phyloP scores from a whole-genome alignment of 176 grass and related monocot species.

The Oryza coarctata region DNA sequence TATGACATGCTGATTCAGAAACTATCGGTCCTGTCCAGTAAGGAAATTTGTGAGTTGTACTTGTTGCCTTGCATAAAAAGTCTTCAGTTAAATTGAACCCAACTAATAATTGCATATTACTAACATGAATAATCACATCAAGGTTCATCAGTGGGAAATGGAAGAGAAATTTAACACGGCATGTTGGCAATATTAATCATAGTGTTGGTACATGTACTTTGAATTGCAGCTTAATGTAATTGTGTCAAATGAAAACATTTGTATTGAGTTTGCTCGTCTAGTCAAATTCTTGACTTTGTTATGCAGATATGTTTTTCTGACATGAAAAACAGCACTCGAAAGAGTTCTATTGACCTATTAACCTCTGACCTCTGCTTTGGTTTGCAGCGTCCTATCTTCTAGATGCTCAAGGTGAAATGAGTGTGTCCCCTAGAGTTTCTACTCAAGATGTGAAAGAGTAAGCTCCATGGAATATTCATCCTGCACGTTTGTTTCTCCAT shows the following conservation, averaged over 20 bases:
- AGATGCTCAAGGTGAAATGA: conserved; percentile 72
- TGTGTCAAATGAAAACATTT: neutral
- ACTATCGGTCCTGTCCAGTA: neutral
- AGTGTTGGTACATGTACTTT: neutral
- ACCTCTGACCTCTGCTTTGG: conserved; percentile 20
- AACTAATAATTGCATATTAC: neutral
- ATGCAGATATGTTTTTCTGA: neutral
- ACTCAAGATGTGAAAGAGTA: conserved; percentile 89
- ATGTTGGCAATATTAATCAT: neutral
- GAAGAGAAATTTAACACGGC: neutral
- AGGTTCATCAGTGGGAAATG: neutral
- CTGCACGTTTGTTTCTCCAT: neutral
- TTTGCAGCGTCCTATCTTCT: conserved; percentile 80
- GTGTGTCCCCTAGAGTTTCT: conserved; percentile 79
- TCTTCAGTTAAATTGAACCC: neutral
- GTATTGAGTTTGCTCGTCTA: neutral
- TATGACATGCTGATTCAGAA: neutral
- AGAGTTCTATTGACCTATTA: neutral
- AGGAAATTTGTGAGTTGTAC: neutral
- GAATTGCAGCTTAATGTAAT: neutral
- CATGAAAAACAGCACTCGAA: conserved; percentile 5
- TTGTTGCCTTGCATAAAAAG: neutral
- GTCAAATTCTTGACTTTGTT: neutral
- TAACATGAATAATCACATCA: neutral
- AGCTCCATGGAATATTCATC: conserved; percentile 16